These are phyloP conservation scores for Colletotrichum endophyticum DNA, from an alignment of 2,329 filamentous ascomycete species.

Conservation along the genomic window DNA sequence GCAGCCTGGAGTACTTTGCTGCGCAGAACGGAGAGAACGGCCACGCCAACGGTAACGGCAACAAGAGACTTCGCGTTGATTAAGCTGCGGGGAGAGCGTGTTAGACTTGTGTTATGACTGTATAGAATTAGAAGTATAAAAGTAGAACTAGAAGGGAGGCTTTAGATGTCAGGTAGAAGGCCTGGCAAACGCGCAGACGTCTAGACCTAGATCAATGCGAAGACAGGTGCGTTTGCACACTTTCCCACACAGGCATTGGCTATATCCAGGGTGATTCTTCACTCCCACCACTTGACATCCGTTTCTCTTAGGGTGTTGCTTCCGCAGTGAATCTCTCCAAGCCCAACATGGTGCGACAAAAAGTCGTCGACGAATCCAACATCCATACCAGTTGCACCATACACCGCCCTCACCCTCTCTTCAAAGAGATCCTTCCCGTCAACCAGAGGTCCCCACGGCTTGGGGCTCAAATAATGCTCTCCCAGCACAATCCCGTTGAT, in stretches of 20 bases:
- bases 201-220: background rate
- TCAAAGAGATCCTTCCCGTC: slow-evolving; percentile 28
- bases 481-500: slow-evolving; percentile 27
- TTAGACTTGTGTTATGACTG: background rate
- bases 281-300: slow-evolving; percentile 20
- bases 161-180: background rate
- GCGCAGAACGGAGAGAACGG: slow-evolving; percentile 34
- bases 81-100: background rate
- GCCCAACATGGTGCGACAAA: slow-evolving; percentile 25
- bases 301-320: slow-evolving; percentile 22
- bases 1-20: slow-evolving; percentile 53
- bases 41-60: slow-evolving; percentile 12
- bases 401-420: slow-evolving; percentile 22
- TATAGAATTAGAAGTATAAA: slow-evolving; percentile 8
- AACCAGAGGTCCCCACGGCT: slow-evolving; percentile 31
- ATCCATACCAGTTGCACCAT: slow-evolving; percentile 24
- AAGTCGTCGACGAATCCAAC: slow-evolving; percentile 31
- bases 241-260: background rate
- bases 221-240: background rate
- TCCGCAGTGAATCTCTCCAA: slow-evolving; percentile 32
- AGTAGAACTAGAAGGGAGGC: background rate
- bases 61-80: slow-evolving; percentile 8
- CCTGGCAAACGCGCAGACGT: background rate
- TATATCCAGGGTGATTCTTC: fast-evolving
- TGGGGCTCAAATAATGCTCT: slow-evolving; percentile 24